Evolutionary conservation across 352 stramenopile species (phyloP).

Genomic region (Elongisporangium undulatum): DNA sequence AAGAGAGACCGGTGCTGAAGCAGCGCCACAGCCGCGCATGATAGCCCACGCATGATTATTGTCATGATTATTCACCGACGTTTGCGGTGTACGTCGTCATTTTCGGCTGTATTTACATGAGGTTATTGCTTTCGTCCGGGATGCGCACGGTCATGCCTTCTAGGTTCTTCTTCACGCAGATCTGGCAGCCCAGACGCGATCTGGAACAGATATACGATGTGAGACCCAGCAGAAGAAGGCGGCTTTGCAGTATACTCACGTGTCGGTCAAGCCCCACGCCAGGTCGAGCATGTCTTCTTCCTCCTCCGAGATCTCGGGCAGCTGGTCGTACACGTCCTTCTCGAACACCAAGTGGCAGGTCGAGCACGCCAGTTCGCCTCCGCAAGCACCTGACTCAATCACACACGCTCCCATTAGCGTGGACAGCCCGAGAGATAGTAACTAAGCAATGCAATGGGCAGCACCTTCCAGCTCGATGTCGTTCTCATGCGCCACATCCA

Average conservation of each 20-base stretch:
- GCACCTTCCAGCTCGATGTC: slow-evolving; percentile 90
- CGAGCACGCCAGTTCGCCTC: slow-evolving; percentile 91
- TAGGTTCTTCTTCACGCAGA: slow-evolving; percentile 85
- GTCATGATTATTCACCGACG: background rate
- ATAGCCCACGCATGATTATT: background rate
- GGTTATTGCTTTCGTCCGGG: slow-evolving; percentile 85
- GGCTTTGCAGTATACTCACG: slow-evolving; percentile 38
- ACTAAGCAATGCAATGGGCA: background rate
- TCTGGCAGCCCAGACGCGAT: slow-evolving; percentile 89
- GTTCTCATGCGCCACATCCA: slow-evolving; percentile 91
- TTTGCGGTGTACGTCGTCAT: background rate
- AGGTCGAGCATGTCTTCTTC: slow-evolving; percentile 96
- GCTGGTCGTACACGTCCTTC: slow-evolving; percentile 83
- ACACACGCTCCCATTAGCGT: background rate
- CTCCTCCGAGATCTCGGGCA: slow-evolving; percentile 89
- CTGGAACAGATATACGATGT: slow-evolving; percentile 8
- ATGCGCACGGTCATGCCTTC: slow-evolving; percentile 85
- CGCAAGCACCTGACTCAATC: slow-evolving; percentile 68
- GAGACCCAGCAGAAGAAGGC: background rate
- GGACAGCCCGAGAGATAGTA: background rate
- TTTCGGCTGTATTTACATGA: slow-evolving; percentile 58
- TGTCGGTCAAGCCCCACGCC: slow-evolving; percentile 92
- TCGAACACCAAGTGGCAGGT: slow-evolving; percentile 93
- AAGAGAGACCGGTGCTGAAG: background rate
- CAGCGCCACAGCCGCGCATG: background rate